A percentile compares a stretch with the other conserved stretches of the same genome.
Conservation (phyloP, 2,329 filamentous ascomycete species). For the Diplodia corticola region DNA sequence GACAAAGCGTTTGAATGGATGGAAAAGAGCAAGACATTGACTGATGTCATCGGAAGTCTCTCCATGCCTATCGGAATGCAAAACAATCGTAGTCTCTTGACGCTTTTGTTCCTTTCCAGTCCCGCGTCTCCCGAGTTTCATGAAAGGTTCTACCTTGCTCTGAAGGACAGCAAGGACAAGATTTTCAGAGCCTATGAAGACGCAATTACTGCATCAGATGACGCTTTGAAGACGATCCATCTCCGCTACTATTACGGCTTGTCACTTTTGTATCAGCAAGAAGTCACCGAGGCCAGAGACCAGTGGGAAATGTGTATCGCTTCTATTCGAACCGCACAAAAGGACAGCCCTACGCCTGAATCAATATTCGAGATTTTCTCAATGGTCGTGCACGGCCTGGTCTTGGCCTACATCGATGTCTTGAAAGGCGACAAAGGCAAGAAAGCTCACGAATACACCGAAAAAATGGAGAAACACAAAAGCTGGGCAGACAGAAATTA, state of each 20-base stretch:
- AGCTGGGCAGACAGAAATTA: background rate
- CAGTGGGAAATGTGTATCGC: too few relatives aligned
- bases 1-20: too few relatives aligned
- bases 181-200: background rate
- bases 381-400: too few relatives aligned
- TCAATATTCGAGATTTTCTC: too few relatives aligned
- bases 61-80: too few relatives aligned
- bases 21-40: too few relatives aligned
- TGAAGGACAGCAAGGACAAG: too few relatives aligned
- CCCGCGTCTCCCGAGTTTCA: background rate
- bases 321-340: too few relatives aligned
- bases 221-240: background rate
- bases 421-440: background rate
- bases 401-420: too few relatives aligned
- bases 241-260: background rate
- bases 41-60: too few relatives aligned
- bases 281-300: background rate
- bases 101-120: background rate
- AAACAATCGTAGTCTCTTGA: too few relatives aligned
- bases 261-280: background rate
- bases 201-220: background rate
- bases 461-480: background rate
- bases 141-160: background rate
- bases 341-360: too few relatives aligned
- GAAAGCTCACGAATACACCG: background rate